Percentiles rank a stretch among this genome's conserved stretches.
Evolutionary conservation across 23 red algal genomes (phyloP).

Genomic region (Gracilaria domingensis): DNA sequence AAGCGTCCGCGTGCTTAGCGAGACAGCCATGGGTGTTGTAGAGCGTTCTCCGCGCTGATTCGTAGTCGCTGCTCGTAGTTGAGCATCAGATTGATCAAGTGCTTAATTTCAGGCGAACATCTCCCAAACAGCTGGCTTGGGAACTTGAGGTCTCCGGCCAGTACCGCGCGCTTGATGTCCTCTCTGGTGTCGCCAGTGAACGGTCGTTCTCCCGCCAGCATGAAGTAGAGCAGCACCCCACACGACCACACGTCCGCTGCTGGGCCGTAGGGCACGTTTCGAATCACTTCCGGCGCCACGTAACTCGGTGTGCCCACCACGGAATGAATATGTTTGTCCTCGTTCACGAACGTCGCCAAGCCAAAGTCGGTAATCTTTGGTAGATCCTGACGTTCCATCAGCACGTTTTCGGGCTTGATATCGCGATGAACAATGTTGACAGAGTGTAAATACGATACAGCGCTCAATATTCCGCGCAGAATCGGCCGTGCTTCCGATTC

Average conservation of each 20-base stretch:
- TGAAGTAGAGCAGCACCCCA: constrained; percentile 88
- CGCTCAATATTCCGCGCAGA: constrained; percentile 76
- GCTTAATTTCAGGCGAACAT: constrained; percentile 78
- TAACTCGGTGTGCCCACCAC: constrained; percentile 86
- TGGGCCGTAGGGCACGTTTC: constrained; percentile 80
- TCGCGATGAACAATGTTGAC: constrained; percentile 89
- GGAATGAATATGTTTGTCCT: constrained; percentile 62
- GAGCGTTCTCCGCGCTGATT: constrained; percentile 74
- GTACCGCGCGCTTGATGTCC: constrained; percentile 80
- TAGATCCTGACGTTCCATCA: constrained; percentile 63
- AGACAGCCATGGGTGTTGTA: constrained; percentile 86
- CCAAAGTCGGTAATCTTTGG: constrained; percentile 89
- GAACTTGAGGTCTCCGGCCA: constrained; percentile 79
- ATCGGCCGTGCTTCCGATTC: constrained; percentile 73
- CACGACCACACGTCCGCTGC: constrained; percentile 86
- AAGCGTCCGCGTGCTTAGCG: not conserved
- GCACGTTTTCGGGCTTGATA: constrained; percentile 89
- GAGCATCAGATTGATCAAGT: constrained; percentile 77
- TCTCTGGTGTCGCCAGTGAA: constrained; percentile 79
- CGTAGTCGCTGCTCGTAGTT: constrained; percentile 75
- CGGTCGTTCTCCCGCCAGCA: constrained; percentile 83
- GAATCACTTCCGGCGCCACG: constrained; percentile 87
- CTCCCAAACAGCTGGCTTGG: constrained; percentile 78
- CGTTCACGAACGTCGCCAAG: constrained; percentile 64
- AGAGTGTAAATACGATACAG: constrained; percentile 79